Conservation (phyloP, 208 protist species). For the Crithidia fasciculata region DNA sequence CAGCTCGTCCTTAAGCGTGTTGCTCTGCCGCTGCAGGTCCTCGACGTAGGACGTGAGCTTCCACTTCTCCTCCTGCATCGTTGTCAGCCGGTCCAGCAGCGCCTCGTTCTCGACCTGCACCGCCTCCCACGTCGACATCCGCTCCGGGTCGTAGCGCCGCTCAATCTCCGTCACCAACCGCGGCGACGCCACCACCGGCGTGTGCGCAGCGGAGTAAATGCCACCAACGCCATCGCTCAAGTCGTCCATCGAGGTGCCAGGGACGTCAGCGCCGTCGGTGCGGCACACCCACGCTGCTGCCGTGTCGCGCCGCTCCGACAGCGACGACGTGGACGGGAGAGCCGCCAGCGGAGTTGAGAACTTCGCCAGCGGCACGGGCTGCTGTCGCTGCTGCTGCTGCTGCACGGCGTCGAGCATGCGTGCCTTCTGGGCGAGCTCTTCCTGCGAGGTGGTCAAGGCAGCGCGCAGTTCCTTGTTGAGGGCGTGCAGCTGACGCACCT, state of each 20-base stretch:
- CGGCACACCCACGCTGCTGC: slow-evolving; percentile 13
- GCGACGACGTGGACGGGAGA: background rate
- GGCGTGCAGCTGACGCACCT: slow-evolving; percentile 55
- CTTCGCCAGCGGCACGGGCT: background rate
- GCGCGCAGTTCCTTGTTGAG: slow-evolving; percentile 70
- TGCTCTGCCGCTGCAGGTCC: slow-evolving; percentile 46
- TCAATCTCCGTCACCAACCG: slow-evolving; percentile 39
- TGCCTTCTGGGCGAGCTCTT: slow-evolving; percentile 44
- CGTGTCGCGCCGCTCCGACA: slow-evolving; percentile 20
- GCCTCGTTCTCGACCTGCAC: slow-evolving; percentile 71
- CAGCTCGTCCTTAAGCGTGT: slow-evolving; percentile 37
- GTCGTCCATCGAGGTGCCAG: slow-evolving; percentile 1
- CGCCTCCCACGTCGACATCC: slow-evolving; percentile 53
- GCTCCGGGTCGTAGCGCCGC: slow-evolving; percentile 48
- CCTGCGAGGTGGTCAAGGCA: slow-evolving; percentile 59
- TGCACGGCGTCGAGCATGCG: slow-evolving; percentile 38
- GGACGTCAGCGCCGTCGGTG: slow-evolving; percentile 2
- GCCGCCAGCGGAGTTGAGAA: background rate
- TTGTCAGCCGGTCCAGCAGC: slow-evolving; percentile 46
- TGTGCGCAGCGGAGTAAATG: background rate
- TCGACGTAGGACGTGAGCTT: slow-evolving; percentile 45
- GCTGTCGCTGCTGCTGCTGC: slow-evolving; percentile 13
- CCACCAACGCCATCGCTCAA: slow-evolving; percentile 8
- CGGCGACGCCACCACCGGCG: background rate
- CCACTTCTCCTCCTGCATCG: slow-evolving; percentile 72